Evolutionary conservation across 1,284 basidiomycete species (phyloP), one percentile per base, ranked within the genome.

Genomic region (Mycena citricolor): DNA sequence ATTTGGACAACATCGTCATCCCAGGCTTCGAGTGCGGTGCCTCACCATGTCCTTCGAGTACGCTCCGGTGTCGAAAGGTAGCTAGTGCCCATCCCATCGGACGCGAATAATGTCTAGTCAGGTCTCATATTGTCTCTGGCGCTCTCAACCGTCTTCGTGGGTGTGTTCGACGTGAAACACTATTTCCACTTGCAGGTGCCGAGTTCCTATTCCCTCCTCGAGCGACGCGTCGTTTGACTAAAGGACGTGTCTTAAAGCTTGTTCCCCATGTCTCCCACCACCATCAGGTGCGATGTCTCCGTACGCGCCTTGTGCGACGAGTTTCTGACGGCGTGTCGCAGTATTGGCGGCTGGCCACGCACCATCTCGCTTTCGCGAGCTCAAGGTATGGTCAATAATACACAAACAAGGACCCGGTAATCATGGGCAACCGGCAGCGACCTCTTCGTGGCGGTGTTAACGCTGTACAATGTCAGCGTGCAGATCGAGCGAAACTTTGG

Each of bases 401-500:
- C 36, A 21, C 35, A 1, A 28, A 30, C 33, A 11, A n/a, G n/a
- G n/a, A n/a, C n/a, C n/a, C n/a, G n/a, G n/a, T n/a, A n/a, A n/a
- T 6, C 3, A 17, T 32, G 16, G 8, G 11, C 21, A 16, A 38
- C 22, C 12, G 93, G 88, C 1, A 86, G 86, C 46, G 91, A 95
- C 60, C 73, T 97, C 23, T 77, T 97, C 39, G 61, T 95, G 34
- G 81, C 79, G 1, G 81, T 88, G 52, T 58, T 94, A 19, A 55
- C 94, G 12, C 65, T 97, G 2, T 94, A 86, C 65, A 80, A 83
- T 58, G 73, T 82, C 17, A 81, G 80, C 1, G 66, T 90, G 2
- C 77, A 77, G 19, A 75, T 95, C 32, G 94, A 97, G 61, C 76
- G 94, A 42, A 79, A 83, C 29, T 95, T 94, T 59, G 94, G 94